Conservation (phyloP, 2,329 filamentous ascomycete genomes). For the Ophiosphaerella korrae region DNA sequence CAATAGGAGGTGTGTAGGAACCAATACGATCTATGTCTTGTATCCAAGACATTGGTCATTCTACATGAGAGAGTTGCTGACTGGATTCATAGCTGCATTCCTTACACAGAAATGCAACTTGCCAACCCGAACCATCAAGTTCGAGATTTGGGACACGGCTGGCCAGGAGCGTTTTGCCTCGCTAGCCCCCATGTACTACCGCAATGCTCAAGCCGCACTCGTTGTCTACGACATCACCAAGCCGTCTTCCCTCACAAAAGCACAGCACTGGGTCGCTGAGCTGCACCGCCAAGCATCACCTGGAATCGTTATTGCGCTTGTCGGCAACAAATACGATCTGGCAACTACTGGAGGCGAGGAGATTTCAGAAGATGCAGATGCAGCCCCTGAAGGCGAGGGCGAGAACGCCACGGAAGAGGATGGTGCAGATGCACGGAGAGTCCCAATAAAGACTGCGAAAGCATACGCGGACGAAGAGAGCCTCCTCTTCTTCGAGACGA, state of each 20-base stretch:
- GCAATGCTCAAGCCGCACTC: conserved; percentile 95
- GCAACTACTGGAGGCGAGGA: conserved; percentile 54
- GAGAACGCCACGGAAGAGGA: conserved; percentile 62
- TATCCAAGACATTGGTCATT: not conserved
- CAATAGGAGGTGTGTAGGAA: conserved; percentile 80
- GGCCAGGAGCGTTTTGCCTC: conserved; percentile 97
- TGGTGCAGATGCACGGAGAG: conserved; percentile 78
- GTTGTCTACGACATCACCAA: conserved; percentile 99
- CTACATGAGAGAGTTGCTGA: conserved; percentile 4
- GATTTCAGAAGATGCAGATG: conserved; percentile 58
- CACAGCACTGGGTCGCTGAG: conserved; percentile 98
- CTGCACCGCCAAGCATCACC: conserved; percentile 94
- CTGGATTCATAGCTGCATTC: conserved; percentile 74
- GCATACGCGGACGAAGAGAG: conserved; percentile 93
- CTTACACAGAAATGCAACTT: conserved; percentile 98
- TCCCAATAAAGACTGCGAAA: conserved; percentile 89
- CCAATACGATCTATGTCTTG: not conserved
- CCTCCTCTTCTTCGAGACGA: conserved; percentile 96
- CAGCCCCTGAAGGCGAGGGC: conserved; percentile 54
- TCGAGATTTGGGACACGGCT: conserved; percentile 92
- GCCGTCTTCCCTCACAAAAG: conserved; percentile 91
- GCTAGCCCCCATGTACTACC: conserved; percentile 98
- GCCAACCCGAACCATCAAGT: conserved; percentile 75
- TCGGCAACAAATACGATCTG: conserved; percentile 88
- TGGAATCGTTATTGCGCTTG: conserved; percentile 94